Evolutionary conservation across 1,284 basidiomycete genomes (phyloP).

Genomic region (Cutaneotrichosporon sp.): DNA sequence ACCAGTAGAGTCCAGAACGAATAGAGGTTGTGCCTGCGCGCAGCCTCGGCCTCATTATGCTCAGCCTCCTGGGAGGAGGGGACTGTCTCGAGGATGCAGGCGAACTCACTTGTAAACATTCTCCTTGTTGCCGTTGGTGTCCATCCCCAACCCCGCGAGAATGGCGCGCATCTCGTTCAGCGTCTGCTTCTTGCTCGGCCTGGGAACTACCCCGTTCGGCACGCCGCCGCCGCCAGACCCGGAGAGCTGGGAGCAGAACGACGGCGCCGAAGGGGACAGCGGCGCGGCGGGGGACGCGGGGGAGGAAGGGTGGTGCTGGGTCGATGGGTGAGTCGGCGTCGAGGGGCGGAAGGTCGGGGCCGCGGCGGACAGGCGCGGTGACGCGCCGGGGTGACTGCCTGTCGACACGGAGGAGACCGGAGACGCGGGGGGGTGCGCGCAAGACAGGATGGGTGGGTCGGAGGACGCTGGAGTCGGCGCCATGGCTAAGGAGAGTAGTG

Average conservation of each 20-base stretch:
- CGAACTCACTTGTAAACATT: slow-evolving; percentile 47
- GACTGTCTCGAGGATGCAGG: too few relatives aligned
- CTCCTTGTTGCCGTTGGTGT: slow-evolving; percentile 51
- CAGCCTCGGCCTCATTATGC: too few relatives aligned
- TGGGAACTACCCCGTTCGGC: slow-evolving; percentile 4
- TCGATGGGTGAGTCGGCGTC: background rate
- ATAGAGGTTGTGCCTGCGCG: too few relatives aligned
- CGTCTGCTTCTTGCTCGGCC: slow-evolving; percentile 43
- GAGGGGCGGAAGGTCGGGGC: background rate
- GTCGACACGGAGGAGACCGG: background rate
- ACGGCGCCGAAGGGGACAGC: background rate
- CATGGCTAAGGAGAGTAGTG: background rate
- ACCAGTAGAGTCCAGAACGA: too few relatives aligned
- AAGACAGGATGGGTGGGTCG: background rate
- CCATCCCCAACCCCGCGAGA: slow-evolving; percentile 38
- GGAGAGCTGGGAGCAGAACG: background rate
- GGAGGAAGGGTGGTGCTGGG: background rate
- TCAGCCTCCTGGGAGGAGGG: too few relatives aligned
- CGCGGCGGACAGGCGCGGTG: background rate
- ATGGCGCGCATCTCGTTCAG: slow-evolving; percentile 38
- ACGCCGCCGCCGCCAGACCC: background rate
- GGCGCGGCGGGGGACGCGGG: background rate
- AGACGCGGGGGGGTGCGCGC: background rate
- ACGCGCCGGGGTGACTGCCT: background rate
- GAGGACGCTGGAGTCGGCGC: too few relatives aligned